A percentile compares a stretch with the other conserved stretches of the same genome.
Evolutionary conservation across 768 basidiomycete genomes (phyloP).

Genomic region (Polyporus arcularius): DNA sequence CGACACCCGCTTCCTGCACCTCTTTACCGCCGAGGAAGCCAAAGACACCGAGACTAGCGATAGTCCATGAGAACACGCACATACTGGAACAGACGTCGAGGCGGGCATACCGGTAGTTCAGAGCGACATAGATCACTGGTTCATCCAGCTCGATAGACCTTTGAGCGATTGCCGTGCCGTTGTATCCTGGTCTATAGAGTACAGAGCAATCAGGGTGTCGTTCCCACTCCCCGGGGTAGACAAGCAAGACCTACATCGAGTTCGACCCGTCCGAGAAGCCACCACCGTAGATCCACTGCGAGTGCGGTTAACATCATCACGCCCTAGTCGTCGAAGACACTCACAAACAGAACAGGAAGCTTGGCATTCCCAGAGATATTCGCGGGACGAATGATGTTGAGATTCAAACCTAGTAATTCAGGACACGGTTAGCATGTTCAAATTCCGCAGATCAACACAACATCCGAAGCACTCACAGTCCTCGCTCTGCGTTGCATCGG

Average conservation of each 20-base stretch:
- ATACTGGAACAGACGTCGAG: too few relatives aligned
- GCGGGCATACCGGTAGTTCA: conserved; percentile 43
- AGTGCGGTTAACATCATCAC: conserved; percentile 12
- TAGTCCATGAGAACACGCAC: not conserved
- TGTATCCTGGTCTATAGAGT: too few relatives aligned
- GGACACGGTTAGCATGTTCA: not conserved
- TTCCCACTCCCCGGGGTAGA: too few relatives aligned
- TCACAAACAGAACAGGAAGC: conserved; percentile 44
- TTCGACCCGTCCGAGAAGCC: too few relatives aligned
- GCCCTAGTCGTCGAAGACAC: conserved; percentile 17
- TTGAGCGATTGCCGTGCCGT: conserved; percentile 46
- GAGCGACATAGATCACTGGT: conserved; percentile 52
- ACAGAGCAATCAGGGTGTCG: not conserved
- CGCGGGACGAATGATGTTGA: not conserved
- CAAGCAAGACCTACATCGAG: too few relatives aligned
- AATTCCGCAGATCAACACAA: conserved; percentile 40
- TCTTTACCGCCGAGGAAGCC: conserved; percentile 43
- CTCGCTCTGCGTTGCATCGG: not conserved
- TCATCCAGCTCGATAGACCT: conserved; percentile 44
- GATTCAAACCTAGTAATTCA: not conserved
- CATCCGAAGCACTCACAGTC: conserved; percentile 3
- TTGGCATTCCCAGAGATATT: not conserved
- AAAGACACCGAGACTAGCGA: conserved; percentile 25
- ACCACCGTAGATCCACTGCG: too few relatives aligned
- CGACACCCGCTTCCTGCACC: conserved; percentile 36